Evolutionary conservation across 352 stramenopile species (phyloP).

Genomic region (Pythium aphanidermatum): DNA sequence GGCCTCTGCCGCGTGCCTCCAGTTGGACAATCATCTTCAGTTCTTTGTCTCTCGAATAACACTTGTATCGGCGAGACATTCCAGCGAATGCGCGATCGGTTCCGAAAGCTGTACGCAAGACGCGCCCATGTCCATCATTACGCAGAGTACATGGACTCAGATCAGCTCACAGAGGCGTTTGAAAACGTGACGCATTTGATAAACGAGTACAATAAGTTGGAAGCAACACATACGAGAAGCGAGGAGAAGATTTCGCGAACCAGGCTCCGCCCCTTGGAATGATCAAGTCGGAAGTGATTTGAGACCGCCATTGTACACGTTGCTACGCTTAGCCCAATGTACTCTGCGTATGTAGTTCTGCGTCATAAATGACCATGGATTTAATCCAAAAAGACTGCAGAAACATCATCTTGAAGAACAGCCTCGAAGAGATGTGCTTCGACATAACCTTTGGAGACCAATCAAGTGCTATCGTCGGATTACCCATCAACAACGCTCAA

Average conservation of each 20-base stretch:
- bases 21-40: constrained; percentile 47
- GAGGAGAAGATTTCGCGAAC: constrained; percentile 12
- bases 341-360: too few relatives aligned
- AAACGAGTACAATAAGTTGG: constrained; percentile 56
- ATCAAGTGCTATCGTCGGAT: too few relatives aligned
- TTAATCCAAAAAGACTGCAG: too few relatives aligned
- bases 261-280: constrained; percentile 38
- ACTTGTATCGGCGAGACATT: constrained; percentile 86
- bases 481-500: too few relatives aligned
- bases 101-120: constrained; percentile 73
- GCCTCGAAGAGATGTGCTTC: too few relatives aligned
- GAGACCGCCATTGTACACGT: too few relatives aligned
- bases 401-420: too few relatives aligned
- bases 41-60: constrained; percentile 85
- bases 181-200: constrained; percentile 60
- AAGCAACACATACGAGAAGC: constrained; percentile 20
- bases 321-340: too few relatives aligned
- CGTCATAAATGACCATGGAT: too few relatives aligned
- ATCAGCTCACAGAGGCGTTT: constrained; percentile 40
- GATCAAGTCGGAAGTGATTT: too few relatives aligned
- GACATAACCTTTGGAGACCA: too few relatives aligned
- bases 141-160: constrained; percentile 70
- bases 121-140: constrained; percentile 88
- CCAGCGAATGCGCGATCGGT: constrained; percentile 58
- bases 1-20: constrained; percentile 64